phyloP scores from a whole-genome alignment of 495 filamentous ascomycete genomes.

The Cairneyella variabilis region DNA sequence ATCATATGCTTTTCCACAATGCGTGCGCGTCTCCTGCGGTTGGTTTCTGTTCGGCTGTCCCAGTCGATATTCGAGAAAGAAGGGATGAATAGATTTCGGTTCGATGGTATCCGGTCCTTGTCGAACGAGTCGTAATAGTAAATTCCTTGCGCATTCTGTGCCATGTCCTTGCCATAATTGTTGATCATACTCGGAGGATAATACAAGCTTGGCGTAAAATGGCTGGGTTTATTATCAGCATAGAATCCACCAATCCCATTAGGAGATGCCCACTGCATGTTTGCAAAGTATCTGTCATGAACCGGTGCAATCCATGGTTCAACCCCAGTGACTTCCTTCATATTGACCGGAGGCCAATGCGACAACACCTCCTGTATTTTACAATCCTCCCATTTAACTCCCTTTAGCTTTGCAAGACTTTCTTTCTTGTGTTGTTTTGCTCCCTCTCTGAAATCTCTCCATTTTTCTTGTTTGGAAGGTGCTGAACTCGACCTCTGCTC shows the following conservation, averaged over 20 bases:
- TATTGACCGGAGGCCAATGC: neutral
- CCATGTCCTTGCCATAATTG: neutral
- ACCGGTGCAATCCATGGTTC: neutral
- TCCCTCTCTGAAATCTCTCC: neutral
- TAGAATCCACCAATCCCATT: neutral
- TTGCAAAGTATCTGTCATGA: neutral
- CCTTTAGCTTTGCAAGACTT: neutral
- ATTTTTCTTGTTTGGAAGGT: neutral
- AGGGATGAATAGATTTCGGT: neutral
- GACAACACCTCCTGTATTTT: neutral
- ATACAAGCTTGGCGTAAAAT: neutral
- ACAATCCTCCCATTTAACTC: neutral
- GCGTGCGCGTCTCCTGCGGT: neutral
- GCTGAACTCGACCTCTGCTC: neutral
- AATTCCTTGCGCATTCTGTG: neutral
- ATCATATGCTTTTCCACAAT: neutral
- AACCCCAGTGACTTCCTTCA: neutral
- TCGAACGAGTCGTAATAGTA: neutral
- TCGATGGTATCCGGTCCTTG: neutral
- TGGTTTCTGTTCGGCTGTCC: neutral
- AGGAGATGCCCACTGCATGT: neutral
- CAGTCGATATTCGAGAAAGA: conserved; percentile 3
- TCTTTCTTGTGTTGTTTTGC: neutral
- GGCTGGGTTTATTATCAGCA: neutral
- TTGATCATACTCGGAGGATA: neutral